phyloP scores from a whole-genome alignment of 495 filamentous ascomycete species.

The Lasiosphaeriaceae sp. region DNA sequence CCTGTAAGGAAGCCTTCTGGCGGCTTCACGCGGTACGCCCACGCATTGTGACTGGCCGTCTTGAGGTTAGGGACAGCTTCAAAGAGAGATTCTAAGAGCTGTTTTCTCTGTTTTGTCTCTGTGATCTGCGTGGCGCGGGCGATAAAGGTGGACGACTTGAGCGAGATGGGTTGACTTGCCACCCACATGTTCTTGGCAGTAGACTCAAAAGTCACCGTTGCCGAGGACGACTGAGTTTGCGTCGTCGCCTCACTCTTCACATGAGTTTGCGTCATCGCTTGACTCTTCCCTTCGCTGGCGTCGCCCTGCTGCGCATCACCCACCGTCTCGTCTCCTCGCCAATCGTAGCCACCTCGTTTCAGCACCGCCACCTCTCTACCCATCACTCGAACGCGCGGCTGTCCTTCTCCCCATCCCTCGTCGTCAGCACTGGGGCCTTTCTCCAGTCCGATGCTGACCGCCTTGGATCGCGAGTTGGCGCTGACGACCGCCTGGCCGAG shows the following conservation, averaged over 20 bases:
- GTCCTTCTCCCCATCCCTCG: slow-evolving; percentile 70
- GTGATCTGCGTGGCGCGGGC: slow-evolving; percentile 43
- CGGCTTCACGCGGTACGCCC: slow-evolving; percentile 41
- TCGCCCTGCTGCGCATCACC: too few relatives aligned
- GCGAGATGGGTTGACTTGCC: slow-evolving; percentile 38
- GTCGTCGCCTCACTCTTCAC: neutral
- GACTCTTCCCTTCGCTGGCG: slow-evolving; percentile 15
- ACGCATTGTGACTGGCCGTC: slow-evolving; percentile 50
- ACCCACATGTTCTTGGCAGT: slow-evolving; percentile 22
- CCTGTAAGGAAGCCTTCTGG: slow-evolving; percentile 10
- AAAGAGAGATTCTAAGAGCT: slow-evolving; percentile 38
- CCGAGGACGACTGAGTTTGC: neutral
- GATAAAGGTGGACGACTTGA: slow-evolving; percentile 49
- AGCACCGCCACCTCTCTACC: slow-evolving; percentile 68
- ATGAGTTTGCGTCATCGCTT: neutral
- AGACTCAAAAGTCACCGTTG: slow-evolving; percentile 1
- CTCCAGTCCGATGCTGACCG: slow-evolving; percentile 67
- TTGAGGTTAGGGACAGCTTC: slow-evolving; percentile 35
- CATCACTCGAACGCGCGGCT: slow-evolving; percentile 65
- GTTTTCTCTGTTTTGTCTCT: slow-evolving; percentile 30
- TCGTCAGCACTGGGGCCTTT: slow-evolving; percentile 62
- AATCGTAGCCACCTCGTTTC: slow-evolving; percentile 73
- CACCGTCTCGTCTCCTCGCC: slow-evolving; percentile 44
- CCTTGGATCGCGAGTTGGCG: slow-evolving; percentile 70
- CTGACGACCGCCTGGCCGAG: slow-evolving; percentile 77